Evolutionary conservation across 768 basidiomycete species (phyloP).

Genomic region (Termitomyces sp.): DNA sequence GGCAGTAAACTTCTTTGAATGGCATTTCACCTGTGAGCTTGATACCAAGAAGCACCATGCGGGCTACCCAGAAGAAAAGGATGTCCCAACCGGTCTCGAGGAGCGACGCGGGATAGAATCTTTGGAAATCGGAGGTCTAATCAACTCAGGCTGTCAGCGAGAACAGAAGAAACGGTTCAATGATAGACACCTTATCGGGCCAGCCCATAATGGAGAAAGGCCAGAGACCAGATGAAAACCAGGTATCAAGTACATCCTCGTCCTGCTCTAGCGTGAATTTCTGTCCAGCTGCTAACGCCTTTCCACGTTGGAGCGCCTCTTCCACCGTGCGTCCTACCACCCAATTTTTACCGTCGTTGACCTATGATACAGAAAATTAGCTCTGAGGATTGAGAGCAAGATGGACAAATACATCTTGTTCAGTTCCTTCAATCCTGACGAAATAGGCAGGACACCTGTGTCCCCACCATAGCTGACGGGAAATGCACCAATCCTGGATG

Average conservation of each 20-base stretch:
- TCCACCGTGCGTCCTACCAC: slow-evolving; percentile 80
- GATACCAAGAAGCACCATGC: slow-evolving; percentile 93
- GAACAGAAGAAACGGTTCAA: neutral
- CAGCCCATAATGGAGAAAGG: slow-evolving; percentile 97
- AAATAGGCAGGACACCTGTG: slow-evolving; percentile 96
- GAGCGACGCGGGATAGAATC: slow-evolving; percentile 86
- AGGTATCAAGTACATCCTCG: slow-evolving; percentile 96
- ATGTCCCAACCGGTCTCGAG: slow-evolving; percentile 99
- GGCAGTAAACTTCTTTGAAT: slow-evolving; percentile 94
- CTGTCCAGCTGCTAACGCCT: slow-evolving; percentile 59
- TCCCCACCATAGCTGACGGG: slow-evolving; percentile 99
- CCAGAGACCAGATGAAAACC: slow-evolving; percentile 98
- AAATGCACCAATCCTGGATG: slow-evolving; percentile 99
- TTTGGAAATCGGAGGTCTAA: slow-evolving; percentile 72
- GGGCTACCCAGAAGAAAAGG: slow-evolving; percentile 99
- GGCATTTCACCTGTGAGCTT: slow-evolving; percentile 89
- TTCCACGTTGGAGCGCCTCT: slow-evolving; percentile 76
- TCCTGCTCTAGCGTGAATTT: slow-evolving; percentile 85
- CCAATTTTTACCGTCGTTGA: slow-evolving; percentile 77
- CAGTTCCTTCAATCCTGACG: slow-evolving; percentile 75
- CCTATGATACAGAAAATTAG: slow-evolving; percentile 29
- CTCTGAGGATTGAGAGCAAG: neutral
- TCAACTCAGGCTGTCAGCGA: neutral
- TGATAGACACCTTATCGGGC: slow-evolving; percentile 76
- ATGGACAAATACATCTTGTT: slow-evolving; percentile 49